phyloP scores from a whole-genome alignment of 257 asterid species.

The Fraxinus pennsylvanica region DNA sequence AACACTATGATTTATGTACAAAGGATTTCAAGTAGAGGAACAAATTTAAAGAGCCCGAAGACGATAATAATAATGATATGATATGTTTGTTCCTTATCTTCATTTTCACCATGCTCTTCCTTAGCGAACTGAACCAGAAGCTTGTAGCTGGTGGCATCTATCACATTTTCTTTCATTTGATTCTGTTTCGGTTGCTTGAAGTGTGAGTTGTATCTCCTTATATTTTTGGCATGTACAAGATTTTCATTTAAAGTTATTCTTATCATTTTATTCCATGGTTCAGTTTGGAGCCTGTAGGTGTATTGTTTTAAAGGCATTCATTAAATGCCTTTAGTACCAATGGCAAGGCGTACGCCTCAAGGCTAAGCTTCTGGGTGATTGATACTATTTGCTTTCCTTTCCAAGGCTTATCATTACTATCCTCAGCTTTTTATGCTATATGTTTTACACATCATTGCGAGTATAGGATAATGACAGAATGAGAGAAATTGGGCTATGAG shows the following conservation, averaged over 20 bases:
- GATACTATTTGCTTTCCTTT: background rate
- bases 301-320: background rate
- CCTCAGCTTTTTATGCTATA: background rate
- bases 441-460: background rate
- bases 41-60: background rate
- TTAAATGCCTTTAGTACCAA: background rate
- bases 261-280: background rate
- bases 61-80: background rate
- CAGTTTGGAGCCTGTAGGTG: background rate
- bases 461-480: background rate
- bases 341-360: background rate
- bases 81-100: background rate
- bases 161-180: background rate
- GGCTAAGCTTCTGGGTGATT: background rate
- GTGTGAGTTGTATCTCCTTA: background rate
- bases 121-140: background rate
- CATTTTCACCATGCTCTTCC: background rate
- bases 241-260: background rate
- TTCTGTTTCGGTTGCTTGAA: background rate
- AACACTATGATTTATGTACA: background rate
- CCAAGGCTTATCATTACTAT: background rate
- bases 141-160: slow-evolving; percentile 6
- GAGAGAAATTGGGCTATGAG: background rate
- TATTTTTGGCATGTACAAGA: background rate
- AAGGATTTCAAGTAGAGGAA: background rate